Base-by-base conservation (phyloP, 2,329 filamentous ascomycete species). In the Colletotrichum euphorbiae region DNA sequence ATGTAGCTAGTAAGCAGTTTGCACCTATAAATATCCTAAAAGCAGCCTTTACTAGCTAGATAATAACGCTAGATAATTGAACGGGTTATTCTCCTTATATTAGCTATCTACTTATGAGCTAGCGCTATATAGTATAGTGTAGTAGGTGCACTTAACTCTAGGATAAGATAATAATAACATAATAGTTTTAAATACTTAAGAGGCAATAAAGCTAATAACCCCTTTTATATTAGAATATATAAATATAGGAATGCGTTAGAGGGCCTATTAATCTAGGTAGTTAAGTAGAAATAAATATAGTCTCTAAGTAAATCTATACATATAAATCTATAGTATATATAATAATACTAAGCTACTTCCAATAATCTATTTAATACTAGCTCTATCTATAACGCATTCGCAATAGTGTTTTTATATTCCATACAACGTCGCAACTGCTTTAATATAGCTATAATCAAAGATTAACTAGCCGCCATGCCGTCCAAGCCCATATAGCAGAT, bases 401-500 rank as follows among this genome's bases (percentile, higher is more conserved):
- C n/a, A 55, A 46, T 28, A 9, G 15, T 36, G 12, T 31, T 45
- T 24, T 21, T 6, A 42, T 52, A 2, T 12, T 45, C 15, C 3
- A 6, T 17, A 12, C 11, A 6, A 46, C 24, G 8, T 55, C 24
- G 2, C 13, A 19, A 48, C 40, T 15, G 12, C 50, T 54, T 12
- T 3, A 62, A 55, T 6, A 62, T 55, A 17, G 17, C 28, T 15
- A 13, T 28, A n/a, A 62, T 55, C 3, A 62, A 40, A 55, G 59
- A 55, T 24, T 15, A 17, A 38, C 59, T 28, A 17, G 59, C 36
- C 13, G 59, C 50, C 13, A 8, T 52, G 19, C 28, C 3, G 9
- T 55, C 31, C 12, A 48, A 62, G 13, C 19, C 50, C 19, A 38
- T 5, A 9, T 40, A 12, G 9, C 50, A 13, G 40, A 38, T 4